Evolutionary conservation across 768 basidiomycete species (phyloP).

Genomic region (Pulveroboletus sp.): DNA sequence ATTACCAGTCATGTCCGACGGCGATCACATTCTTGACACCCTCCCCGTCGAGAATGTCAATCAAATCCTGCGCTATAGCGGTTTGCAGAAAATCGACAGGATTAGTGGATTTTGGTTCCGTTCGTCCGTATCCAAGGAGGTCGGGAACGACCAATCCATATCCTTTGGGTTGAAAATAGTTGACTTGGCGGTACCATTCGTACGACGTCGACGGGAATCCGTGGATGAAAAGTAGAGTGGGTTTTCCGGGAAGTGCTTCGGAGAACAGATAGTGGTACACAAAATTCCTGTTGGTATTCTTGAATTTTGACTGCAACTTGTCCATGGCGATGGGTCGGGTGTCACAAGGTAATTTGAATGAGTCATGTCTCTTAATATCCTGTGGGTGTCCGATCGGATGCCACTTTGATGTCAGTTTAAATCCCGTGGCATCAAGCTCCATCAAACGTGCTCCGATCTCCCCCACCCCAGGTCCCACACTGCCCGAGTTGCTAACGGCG

Average conservation of each 20-base stretch:
- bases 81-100: conserved; percentile 25
- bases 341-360: background rate
- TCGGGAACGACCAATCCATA: conserved; percentile 47
- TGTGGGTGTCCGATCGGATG: conserved; percentile 18
- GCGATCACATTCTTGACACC: conserved; percentile 29
- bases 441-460: conserved; percentile 15
- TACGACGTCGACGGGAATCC: conserved; percentile 43
- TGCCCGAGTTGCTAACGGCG: too few relatives aligned
- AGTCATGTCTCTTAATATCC: conserved; percentile 1
- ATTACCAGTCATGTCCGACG: conserved; percentile 43
- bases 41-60: conserved; percentile 40
- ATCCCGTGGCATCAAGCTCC: conserved; percentile 7
- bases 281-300: conserved; percentile 33
- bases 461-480: too few relatives aligned
- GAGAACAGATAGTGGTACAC: conserved; percentile 37
- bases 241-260: conserved; percentile 23
- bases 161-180: conserved; percentile 37
- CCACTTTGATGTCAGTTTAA: conserved; percentile 8
- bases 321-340: conserved; percentile 19
- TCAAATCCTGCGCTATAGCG: conserved; percentile 30
- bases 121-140: conserved; percentile 45
- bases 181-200: conserved; percentile 42
- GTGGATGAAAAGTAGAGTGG: conserved; percentile 43
- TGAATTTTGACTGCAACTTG: conserved; percentile 28
- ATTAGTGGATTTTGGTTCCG: conserved; percentile 39